Conservation (phyloP, 1,284 basidiomycete species). For the Fomitiporia mediterranea region DNA sequence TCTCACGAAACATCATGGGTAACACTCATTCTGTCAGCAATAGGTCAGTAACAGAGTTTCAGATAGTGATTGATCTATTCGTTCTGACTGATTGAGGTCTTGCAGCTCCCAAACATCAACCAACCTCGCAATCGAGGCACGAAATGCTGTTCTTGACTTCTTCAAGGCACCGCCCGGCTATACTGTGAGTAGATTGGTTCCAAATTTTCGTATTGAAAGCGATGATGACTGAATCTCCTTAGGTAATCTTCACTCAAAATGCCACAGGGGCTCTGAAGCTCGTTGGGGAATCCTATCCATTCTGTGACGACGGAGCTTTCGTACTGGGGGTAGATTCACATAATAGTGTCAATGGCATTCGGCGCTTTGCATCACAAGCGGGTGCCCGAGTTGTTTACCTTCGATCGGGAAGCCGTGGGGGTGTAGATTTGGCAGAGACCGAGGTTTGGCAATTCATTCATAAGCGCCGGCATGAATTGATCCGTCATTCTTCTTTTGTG, state of each 20-base stretch:
- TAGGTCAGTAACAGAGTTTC: constrained; percentile 42
- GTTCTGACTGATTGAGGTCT: constrained; percentile 15
- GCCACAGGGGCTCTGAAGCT: constrained; percentile 76
- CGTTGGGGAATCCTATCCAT: constrained; percentile 76
- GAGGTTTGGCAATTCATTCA: constrained; percentile 36
- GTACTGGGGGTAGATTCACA: constrained; percentile 72
- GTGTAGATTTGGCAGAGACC: constrained; percentile 50
- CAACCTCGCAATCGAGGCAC: constrained; percentile 60
- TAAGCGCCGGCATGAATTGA: neutral
- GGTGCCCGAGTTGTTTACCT: constrained; percentile 61
- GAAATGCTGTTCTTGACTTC: constrained; percentile 38
- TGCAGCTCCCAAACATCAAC: constrained; percentile 65
- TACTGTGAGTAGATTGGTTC: neutral
- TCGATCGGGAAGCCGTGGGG: constrained; percentile 55
- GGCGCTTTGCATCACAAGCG: constrained; percentile 56
- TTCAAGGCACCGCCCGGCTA: constrained; percentile 5
- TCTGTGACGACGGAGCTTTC: constrained; percentile 48
- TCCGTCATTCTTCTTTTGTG: neutral
- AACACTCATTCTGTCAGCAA: constrained; percentile 80
- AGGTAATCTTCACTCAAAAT: constrained; percentile 75
- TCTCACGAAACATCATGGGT: constrained; percentile 61
- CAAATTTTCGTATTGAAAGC: neutral
- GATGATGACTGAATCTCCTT: neutral
- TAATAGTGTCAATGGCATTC: constrained; percentile 80
- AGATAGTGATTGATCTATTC: neutral